phyloP scores from a whole-genome alignment of 179 eudicot genomes.

The Corrigiola litoralis region DNA sequence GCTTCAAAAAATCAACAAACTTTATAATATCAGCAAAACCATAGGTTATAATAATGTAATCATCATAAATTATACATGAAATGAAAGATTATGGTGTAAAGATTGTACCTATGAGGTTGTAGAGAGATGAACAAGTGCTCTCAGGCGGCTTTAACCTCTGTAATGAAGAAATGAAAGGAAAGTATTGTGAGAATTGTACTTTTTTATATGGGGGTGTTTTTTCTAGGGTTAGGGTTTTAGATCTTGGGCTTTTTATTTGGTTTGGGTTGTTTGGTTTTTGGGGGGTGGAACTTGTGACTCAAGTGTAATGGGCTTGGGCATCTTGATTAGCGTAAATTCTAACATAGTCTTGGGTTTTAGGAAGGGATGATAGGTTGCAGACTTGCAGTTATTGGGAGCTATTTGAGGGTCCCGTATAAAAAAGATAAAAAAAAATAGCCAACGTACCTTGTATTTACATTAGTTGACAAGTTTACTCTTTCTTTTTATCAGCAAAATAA shows the following conservation, averaged over 20 bases:
- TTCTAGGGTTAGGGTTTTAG: conserved; percentile 26
- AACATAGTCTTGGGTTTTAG: too few relatives aligned
- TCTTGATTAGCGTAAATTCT: too few relatives aligned
- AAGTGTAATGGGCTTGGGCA: too few relatives aligned
- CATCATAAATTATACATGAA: neutral
- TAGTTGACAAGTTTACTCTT: too few relatives aligned
- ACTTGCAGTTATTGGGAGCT: too few relatives aligned
- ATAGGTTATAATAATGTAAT: neutral
- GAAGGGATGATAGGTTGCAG: too few relatives aligned
- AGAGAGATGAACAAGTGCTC: neutral
- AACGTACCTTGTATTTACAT: too few relatives aligned
- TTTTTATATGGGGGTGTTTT: neutral
- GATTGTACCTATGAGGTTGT: neutral
- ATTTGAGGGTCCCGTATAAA: too few relatives aligned
- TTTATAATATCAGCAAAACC: neutral
- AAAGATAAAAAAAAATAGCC: too few relatives aligned
- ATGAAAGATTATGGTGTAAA: neutral
- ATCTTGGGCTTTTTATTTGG: conserved; percentile 3
- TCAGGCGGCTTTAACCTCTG: conserved; percentile 12
- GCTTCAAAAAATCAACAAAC: neutral
- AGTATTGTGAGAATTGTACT: too few relatives aligned
- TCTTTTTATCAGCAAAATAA: too few relatives aligned
- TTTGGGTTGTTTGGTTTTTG: neutral
- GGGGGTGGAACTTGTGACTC: neutral
- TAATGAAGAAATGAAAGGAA: neutral